Base-by-base conservation (phyloP, 148 eudicot species). In the Silene uniflora region DNA sequence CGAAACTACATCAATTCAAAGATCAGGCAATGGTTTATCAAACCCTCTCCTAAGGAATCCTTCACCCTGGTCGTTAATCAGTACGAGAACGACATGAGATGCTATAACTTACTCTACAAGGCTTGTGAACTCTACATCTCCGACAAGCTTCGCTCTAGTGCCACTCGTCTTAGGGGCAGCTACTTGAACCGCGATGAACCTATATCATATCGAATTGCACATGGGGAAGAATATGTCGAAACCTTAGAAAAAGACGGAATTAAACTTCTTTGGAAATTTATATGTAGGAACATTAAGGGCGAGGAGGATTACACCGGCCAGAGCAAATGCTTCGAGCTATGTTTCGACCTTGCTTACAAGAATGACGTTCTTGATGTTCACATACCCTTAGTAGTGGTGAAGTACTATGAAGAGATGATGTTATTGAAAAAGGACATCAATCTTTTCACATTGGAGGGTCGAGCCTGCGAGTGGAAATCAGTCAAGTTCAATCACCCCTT, bases 371-470 rank as follows among this genome's bases (percentile, higher is more conserved):
- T 80, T 11, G 61, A 27, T 60, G 17, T 1, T 35, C 65, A 69
- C 55, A 52, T 80, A 13, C 82, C 78, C 47, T 63, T 22, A 55
- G 77, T 74, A 0, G 56, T 80, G 9, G 17, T 75, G 25, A 69
- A 80, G 47, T 13, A 18, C 4, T 71, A 72, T 10, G 67, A 73
- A n/a, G 24, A 67, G 1, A 39, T 35, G 60, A 63, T 61, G 24
- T 62, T 49, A 21, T 19, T 5, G 72, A 63, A 62, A 18, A 75
- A 24, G 71, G 78, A 54, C 1, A 72, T 80, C 12, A 8, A 16
- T 46, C 75, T 80, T 5, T 25, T 29, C 47, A 46, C 78, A 4
- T 39, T 19, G 6, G 24, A 65, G 25, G 19, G 54, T 14, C 52
- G 60, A n/a, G n/a, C n/a, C n/a, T n/a, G n/a, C n/a, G n/a, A n/a